These are phyloP conservation scores for Rhodotorula glutinis DNA, from an alignment of 1,284 basidiomycete genomes.

Conservation along the genomic window DNA sequence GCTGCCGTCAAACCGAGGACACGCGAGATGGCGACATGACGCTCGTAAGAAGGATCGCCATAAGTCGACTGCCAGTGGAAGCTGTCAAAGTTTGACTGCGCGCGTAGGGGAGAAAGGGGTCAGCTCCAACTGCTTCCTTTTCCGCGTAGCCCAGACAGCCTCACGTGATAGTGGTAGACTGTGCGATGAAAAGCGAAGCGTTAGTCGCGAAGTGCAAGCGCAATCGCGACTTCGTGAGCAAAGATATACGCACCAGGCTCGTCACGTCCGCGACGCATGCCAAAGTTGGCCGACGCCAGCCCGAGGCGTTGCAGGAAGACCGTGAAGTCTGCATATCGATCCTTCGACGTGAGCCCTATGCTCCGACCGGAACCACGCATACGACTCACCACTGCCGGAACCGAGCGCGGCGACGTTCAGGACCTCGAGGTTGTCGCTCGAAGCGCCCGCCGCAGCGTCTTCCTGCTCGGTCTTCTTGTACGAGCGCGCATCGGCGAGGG, in stretches of 20 bases:
- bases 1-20: slow-evolving; percentile 55
- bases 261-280: slow-evolving; percentile 45
- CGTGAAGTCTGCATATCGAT: slow-evolving; percentile 60
- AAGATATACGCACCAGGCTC: slow-evolving; percentile 53
- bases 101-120: not conserved
- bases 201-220: no score
- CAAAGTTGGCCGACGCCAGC: slow-evolving; percentile 48
- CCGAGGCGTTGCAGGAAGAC: slow-evolving; percentile 62
- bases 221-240: not conserved
- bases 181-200: no score
- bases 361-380: slow-evolving; percentile 46
- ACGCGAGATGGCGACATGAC: slow-evolving; percentile 68
- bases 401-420: slow-evolving; percentile 18
- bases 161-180: slow-evolving; percentile 9
- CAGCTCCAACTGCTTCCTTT: no score
- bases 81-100: slow-evolving; percentile 63
- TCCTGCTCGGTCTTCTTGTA: slow-evolving; percentile 12
- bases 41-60: slow-evolving; percentile 70
- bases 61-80: slow-evolving; percentile 70
- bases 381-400: slow-evolving; percentile 35
- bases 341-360: slow-evolving; percentile 39
- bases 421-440: not conserved
- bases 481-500: slow-evolving; percentile 31
- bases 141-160: not conserved
- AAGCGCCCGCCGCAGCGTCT: no score